phyloP scores from a whole-genome alignment of 1,284 basidiomycete species.

The Ceratobasidium sp. region DNA sequence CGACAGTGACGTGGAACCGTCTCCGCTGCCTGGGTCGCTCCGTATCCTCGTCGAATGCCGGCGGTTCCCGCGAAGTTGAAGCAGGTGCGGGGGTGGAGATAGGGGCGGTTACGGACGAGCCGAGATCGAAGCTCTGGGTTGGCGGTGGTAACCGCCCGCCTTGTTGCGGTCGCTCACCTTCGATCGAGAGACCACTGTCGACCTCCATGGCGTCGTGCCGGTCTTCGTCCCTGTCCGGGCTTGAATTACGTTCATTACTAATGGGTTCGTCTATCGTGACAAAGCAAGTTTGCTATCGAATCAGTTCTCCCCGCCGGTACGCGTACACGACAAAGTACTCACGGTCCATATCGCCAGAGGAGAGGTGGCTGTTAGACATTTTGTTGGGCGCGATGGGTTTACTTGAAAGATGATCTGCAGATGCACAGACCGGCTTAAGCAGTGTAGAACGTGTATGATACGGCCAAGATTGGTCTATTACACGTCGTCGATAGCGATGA shows the following conservation, averaged over 20 bases:
- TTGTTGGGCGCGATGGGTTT: neutral
- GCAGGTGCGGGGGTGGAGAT: slow-evolving; percentile 1
- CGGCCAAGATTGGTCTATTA: neutral
- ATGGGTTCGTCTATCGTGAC: slow-evolving; percentile 19
- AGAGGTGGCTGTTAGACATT: neutral
- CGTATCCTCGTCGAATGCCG: slow-evolving; percentile 38
- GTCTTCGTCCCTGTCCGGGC: slow-evolving; percentile 23
- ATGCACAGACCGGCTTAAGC: slow-evolving; percentile 8
- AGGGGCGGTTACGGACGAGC: neutral
- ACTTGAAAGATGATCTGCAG: neutral
- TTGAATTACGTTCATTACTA: slow-evolving; percentile 21
- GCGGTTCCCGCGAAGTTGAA: slow-evolving; percentile 19
- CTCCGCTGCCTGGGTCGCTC: slow-evolving; percentile 41
- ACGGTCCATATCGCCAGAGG: slow-evolving; percentile 7
- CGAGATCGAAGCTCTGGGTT: slow-evolving; percentile 6
- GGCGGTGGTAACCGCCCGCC: neutral
- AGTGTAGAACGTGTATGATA: slow-evolving; percentile 5
- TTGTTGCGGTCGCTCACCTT: slow-evolving; percentile 3
- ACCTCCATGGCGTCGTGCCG: slow-evolving; percentile 40
- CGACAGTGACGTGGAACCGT: slow-evolving; percentile 32
- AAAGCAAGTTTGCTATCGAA: neutral
- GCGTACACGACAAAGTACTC: slow-evolving; percentile 3
- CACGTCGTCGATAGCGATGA: neutral
- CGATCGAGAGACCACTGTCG: slow-evolving; percentile 18
- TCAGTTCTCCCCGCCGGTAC: neutral